These are phyloP conservation scores for Crithidia thermophila DNA, from an alignment of 208 protist genomes.

Conservation along the genomic window DNA sequence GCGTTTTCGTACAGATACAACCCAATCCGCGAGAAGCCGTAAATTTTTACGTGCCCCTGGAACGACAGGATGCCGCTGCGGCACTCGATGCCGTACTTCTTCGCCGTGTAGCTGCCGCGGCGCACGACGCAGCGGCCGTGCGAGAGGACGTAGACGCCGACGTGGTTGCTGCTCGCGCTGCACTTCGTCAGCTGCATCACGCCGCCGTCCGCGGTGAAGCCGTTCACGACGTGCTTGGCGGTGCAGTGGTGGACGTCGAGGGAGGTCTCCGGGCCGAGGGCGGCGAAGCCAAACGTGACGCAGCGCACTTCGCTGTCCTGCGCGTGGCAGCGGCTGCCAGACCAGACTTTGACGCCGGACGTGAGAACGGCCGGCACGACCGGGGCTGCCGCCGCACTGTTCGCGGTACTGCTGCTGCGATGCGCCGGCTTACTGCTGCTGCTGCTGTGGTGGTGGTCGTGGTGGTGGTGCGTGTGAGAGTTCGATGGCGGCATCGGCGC, in stretches of 20 bases:
- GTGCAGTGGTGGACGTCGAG: constrained; percentile 59
- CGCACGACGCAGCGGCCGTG: constrained; percentile 62
- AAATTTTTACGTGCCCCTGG: constrained; percentile 67
- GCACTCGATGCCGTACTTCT: constrained; percentile 62
- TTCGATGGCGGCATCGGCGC: neutral
- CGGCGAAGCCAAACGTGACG: constrained; percentile 69
- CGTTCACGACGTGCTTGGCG: constrained; percentile 67
- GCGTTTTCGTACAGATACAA: constrained; percentile 59
- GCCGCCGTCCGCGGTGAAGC: constrained; percentile 69
- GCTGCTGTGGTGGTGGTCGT: constrained; percentile 1
- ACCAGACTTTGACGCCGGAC: constrained; percentile 74
- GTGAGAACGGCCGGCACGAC: constrained; percentile 19
- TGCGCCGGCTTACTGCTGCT: neutral
- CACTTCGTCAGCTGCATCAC: constrained; percentile 54
- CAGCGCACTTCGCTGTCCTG: constrained; percentile 56
- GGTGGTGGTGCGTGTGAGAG: neutral
- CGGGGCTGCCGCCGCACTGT: neutral
- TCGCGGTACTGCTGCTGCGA: neutral
- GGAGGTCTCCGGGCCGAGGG: constrained; percentile 56
- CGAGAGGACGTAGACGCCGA: constrained; percentile 67
- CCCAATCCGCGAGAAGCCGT: constrained; percentile 63
- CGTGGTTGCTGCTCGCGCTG: constrained; percentile 63
- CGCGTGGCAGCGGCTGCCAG: constrained; percentile 49
- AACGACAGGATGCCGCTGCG: constrained; percentile 57
- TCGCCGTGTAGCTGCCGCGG: constrained; percentile 57